Conservation (phyloP, 1,139 yeast genomes). For the Meyerozyma carpophila region DNA sequence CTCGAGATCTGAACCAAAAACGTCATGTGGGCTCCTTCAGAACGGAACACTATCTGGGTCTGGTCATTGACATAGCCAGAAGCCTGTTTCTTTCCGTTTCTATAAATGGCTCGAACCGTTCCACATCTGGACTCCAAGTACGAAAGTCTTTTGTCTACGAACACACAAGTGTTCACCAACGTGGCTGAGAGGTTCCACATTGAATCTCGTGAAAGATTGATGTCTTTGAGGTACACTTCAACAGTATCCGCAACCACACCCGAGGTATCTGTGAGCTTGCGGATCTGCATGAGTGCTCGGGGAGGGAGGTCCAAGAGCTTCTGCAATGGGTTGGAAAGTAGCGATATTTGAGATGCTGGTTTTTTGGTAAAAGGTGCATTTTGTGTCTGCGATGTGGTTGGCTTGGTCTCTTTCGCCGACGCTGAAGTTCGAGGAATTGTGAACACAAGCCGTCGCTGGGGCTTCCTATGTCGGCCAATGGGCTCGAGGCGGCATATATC, state of each 20-base stretch:
- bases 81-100: slow-evolving; percentile 61
- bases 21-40: slow-evolving; percentile 82
- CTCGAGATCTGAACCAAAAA: slow-evolving; percentile 83
- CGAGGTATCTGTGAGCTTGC: slow-evolving; percentile 28
- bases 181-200: slow-evolving; percentile 82
- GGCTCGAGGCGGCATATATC: slow-evolving; percentile 59
- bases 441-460: slow-evolving; percentile 28
- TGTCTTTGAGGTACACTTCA: slow-evolving; percentile 77
- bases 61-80: slow-evolving; percentile 63
- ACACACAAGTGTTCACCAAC: slow-evolving; percentile 59
- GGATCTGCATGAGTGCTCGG: slow-evolving; percentile 55
- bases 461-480: slow-evolving; percentile 15
- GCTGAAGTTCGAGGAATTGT: slow-evolving; percentile 32
- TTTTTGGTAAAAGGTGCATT: slow-evolving; percentile 7
- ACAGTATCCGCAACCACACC: slow-evolving; percentile 71
- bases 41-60: slow-evolving; percentile 79
- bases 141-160: slow-evolving; percentile 58
- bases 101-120: slow-evolving; percentile 60
- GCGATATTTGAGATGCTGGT: slow-evolving; percentile 40
- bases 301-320: slow-evolving; percentile 60
- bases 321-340: slow-evolving; percentile 60
- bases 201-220: slow-evolving; percentile 80
- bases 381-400: slow-evolving; percentile 13
- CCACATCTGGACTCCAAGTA: slow-evolving; percentile 60
- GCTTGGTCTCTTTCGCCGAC: slow-evolving; percentile 32